Evolutionary conservation across 2,329 filamentous ascomycete species (phyloP), one percentile per base, ranked within the genome.

Genomic region (Metarhizium anisopliae): DNA sequence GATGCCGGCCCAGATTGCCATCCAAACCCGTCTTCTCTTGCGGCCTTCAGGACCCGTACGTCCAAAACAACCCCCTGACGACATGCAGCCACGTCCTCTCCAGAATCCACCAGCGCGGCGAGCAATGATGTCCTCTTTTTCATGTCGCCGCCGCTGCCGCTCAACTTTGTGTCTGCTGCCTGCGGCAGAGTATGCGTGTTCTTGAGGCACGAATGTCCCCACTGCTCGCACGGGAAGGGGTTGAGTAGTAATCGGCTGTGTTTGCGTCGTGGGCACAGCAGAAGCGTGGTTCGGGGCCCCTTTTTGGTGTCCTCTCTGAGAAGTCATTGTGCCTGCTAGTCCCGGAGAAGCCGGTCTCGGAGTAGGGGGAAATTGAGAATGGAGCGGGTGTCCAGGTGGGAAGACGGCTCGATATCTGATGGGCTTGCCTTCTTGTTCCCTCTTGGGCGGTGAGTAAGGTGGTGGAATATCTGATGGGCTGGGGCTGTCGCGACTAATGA

Each of bases 121-220:
- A 1, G 80, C 83, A 18, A 79, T 62, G 2, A 75, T 75, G 45
- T 89, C 86, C 67, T 89, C 85, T 58, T 85, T 86, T 66, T 89
- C 85, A 56, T 80, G 77, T 20, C 76, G 80, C 58, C 74, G 77
- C 56, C 77, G 78, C 64, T 74, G 74, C 47, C 73, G 75, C 66
- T 79, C 85, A 56, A 68, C 71, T 61, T 70, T 77, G 56, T 77
- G 72, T 35, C 68, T 69, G 38, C 66, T 69, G 43, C 71, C 77
- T 36, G 67, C 62, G 4, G 73, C 72, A 13, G 68, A 66, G 51
- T 67, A 67, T 25, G 73, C 75, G 59, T 77, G 76, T 52, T 73
- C 75, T 11, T 70, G 72, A 2, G 74, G 72, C n/a, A 74, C 63
- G 55, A 71, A 79, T 0, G 78, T 74, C 35, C 77, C 78, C 1